These are phyloP conservation scores for Corymbia maculata DNA, from an alignment of 345 rosid species.

Conservation along the genomic window DNA sequence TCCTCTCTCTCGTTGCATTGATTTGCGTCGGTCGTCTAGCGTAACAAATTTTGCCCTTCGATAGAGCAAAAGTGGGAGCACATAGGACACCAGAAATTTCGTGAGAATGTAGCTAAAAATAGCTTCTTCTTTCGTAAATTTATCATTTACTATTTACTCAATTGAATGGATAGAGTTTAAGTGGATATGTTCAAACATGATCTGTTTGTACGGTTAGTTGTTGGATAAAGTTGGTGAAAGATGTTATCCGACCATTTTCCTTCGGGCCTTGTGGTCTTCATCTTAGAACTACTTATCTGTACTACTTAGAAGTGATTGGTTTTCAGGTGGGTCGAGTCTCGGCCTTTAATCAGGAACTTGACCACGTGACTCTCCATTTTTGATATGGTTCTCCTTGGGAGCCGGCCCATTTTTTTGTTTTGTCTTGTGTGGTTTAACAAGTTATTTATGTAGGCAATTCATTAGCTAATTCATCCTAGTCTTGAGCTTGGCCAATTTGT, in stretches of 20 bases:
- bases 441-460: not conserved
- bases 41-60: not conserved
- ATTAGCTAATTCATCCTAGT: not conserved
- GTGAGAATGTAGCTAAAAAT: not conserved
- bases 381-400: not conserved
- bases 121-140: not conserved
- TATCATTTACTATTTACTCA: not conserved
- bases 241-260: not conserved
- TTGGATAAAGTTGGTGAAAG: not conserved
- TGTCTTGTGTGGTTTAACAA: not conserved
- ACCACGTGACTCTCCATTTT: not conserved
- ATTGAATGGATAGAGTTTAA: not conserved
- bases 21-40: not conserved
- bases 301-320: not conserved
- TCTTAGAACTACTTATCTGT: not conserved
- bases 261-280: fast-evolving
- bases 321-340: not conserved
- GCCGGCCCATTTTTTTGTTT: not conserved
- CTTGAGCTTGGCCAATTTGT: not conserved
- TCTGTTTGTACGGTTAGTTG: not conserved
- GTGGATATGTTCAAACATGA: not conserved
- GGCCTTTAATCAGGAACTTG: not conserved
- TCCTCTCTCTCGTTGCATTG: not conserved
- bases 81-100: not conserved
- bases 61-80: not conserved